Evolutionary conservation across 768 basidiomycete genomes (phyloP), one percentile per base, ranked within the genome.

Genomic region (Tephrocybe sp.): DNA sequence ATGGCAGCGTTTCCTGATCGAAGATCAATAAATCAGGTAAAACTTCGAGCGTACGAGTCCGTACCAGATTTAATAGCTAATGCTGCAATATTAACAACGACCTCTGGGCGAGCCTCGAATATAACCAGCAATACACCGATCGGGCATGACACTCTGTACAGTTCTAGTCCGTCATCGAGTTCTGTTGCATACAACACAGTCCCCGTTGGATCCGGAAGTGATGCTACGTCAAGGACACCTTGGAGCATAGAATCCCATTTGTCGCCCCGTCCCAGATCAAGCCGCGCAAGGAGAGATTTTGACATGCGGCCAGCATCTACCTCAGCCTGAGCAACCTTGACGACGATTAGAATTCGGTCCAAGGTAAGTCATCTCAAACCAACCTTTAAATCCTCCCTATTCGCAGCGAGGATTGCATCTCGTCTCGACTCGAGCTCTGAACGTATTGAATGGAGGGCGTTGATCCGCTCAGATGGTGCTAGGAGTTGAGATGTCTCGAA

Each of bases 221-320:
- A 68, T 25, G 91, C 91, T 18, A 99, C 96, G 61, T 97, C 94
- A 9, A 79, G 63, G 33, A 98, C 79, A 14, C 97, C 97, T 56
- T 91, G 84, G 4, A 98, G 76, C 92, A 98, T 96, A 0, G 90
- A 82, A 23, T 90, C 86, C 90, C 93, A 98, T 69, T 98, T 99
- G 62, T 91, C 92, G 28, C 81, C 80, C 50, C 75, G 81, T 62
- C 70, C 72, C 49, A 92, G 79, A 64, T 97, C 93, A 21, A 99
- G 76, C 17, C 97, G 84, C 41, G 88, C 90, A n/a, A 95, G 70
- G 46, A 98, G 71, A 5, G 95, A 82, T 2, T 75, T 74, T 0
- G 93, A 88, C 77, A 99, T 91, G 12, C 83, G 83, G 0, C 94
- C 95, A 0, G 87, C 81, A 33, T 84, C 83, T 2, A 94, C 93